Evolutionary conservation across 345 rosid genomes (phyloP), one percentile per base, ranked within the genome.

Genomic region (Euclidium syriacum): DNA sequence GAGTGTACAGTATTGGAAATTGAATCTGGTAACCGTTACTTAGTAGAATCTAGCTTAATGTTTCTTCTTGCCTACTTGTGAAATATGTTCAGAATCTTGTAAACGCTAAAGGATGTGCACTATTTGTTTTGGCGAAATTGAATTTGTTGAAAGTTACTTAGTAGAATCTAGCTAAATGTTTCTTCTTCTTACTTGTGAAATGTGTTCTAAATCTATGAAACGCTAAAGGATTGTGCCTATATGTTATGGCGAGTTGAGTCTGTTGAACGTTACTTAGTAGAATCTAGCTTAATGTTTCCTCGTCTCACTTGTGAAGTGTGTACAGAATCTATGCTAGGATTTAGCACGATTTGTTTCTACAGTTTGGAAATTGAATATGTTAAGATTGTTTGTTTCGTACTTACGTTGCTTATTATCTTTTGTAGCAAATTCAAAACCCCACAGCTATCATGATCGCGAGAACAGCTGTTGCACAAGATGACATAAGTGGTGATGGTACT

Each of bases 381-480:
- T 40, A n/a, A n/a, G n/a, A n/a, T n/a, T n/a, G n/a, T n/a, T n/a
- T n/a, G n/a, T n/a, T n/a, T n/a, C n/a, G n/a, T n/a, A n/a, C 15
- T 9, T 50, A 24, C 6, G 2, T 39, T 50, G 8, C 7, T 38
- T 26, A 49, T 52, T 29, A 49, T 62, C 50, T 43, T n/a, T 64
- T 80, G 73, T 80, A 94, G 99, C 99, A 94, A 90, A 94, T 94
- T 59, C 99, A 92, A 79, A 92, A 83, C 41, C 97, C 98, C 7
- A 89, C 98, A 0, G 97, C 98, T n/a, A 85, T 92, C 44, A 89
- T 92, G 98, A 92, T 89, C 73, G 98, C 97, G 1, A 85, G 98
- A 77, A 90, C 98, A 6, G 98, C 98, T 57, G 95, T 92, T 77
- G 98, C 98, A 3, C 98, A 92, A 76, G 98, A 92, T 71, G 97